Percentiles rank a stretch among this genome's conserved stretches.
These are phyloP conservation scores for Bimuria novae-zelandiae DNA, from an alignment of 2,329 filamentous ascomycete species.

Conservation along the genomic window DNA sequence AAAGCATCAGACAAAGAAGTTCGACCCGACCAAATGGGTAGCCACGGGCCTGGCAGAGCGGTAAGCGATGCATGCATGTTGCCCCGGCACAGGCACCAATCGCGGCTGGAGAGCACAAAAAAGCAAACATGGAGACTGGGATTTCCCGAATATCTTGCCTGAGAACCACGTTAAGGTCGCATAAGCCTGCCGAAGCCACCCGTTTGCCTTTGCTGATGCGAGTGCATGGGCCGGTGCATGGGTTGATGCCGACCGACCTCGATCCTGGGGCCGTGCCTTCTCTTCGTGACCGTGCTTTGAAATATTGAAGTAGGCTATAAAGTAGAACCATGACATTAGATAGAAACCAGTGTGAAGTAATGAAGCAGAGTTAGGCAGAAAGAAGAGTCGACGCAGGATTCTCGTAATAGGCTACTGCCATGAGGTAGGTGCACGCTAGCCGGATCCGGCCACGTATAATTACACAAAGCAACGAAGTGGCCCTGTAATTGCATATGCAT, in stretches of 20 bases:
- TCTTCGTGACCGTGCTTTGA: neutral
- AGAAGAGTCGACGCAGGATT: no score
- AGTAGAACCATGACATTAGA: neutral
- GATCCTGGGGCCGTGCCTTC: neutral
- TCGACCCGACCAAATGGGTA: slow-evolving; percentile 4
- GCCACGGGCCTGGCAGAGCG: neutral
- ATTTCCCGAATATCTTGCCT: neutral
- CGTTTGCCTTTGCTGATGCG: slow-evolving; percentile 12
- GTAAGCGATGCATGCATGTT: slow-evolving; percentile 2
- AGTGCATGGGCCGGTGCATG: slow-evolving; percentile 4
- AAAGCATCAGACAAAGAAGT: neutral
- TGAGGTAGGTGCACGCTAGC: neutral
- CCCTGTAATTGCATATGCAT: no score
- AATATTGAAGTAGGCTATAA: neutral
- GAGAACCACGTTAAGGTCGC: slow-evolving; percentile 18
- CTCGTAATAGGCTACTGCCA: no score
- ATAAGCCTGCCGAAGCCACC: slow-evolving; percentile 29
- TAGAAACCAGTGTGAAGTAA: no score
- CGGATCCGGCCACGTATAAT: neutral
- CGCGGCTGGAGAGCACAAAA: neutral
- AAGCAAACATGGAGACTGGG: neutral
- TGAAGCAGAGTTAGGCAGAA: no score
- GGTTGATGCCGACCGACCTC: neutral
- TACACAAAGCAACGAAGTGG: neutral
- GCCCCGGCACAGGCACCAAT: no score